Percentiles rank a stretch among this genome's conserved stretches.
phyloP scores from a whole-genome alignment of 352 stramenopile genomes.

The Achlya hypogyna region DNA sequence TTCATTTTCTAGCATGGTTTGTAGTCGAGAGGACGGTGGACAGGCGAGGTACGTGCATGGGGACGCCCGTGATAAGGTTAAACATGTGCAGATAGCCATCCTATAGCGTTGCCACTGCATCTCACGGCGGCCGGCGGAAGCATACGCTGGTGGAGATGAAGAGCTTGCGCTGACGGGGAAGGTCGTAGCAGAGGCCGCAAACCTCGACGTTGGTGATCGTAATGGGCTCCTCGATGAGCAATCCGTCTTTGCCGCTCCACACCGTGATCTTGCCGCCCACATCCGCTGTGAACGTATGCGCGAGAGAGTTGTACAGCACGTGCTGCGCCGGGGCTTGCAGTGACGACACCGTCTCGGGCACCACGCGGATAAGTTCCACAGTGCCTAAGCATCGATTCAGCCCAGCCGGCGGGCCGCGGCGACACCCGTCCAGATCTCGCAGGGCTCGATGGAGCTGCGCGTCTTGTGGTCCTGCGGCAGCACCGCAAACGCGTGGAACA shows the following conservation, averaged over 20 bases:
- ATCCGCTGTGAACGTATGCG: constrained; percentile 50
- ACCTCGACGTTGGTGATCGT: constrained; percentile 38
- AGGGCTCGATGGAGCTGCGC: background rate
- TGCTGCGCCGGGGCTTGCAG: constrained; percentile 30
- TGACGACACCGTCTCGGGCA: constrained; percentile 31
- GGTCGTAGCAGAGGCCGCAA: constrained; percentile 49
- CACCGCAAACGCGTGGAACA: constrained; percentile 13
- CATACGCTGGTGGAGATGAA: constrained; percentile 57
- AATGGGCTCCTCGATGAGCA: constrained; percentile 45
- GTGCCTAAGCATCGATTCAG: constrained; percentile 24
- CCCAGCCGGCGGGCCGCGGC: background rate
- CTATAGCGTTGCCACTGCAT: constrained; percentile 25
- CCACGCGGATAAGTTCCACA: constrained; percentile 46
- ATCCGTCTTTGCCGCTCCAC: constrained; percentile 54
- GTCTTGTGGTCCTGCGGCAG: constrained; percentile 7
- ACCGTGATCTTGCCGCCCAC: constrained; percentile 52
- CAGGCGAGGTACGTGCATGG: constrained; percentile 32
- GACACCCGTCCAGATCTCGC: constrained; percentile 14
- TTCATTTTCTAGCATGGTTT: constrained; percentile 29
- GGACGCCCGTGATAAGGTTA: constrained; percentile 50
- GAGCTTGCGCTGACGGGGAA: constrained; percentile 51
- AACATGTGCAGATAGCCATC: constrained; percentile 54
- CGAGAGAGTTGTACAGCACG: constrained; percentile 47
- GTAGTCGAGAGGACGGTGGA: background rate
- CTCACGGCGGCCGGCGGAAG: too few relatives aligned